Evolutionary conservation across 2,329 filamentous ascomycete genomes (phyloP), one percentile per base, ranked within the genome.

Genomic region (Myotisia sp.): DNA sequence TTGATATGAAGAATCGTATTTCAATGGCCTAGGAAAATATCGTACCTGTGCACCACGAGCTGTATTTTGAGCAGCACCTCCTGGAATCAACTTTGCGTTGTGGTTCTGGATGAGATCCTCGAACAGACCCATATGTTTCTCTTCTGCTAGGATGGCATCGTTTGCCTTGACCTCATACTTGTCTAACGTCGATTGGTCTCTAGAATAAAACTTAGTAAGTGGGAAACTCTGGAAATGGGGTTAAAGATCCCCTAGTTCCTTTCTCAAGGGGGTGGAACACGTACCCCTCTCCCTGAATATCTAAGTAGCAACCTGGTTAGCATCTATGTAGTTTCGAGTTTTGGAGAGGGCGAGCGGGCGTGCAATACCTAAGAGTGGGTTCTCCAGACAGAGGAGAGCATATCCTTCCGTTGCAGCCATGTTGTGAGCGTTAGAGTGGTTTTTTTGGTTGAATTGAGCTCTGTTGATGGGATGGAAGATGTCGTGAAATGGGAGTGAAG

Each of bases 11-110:
- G 10, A n/a, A 28, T 19, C 27, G 32, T n/a, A n/a, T n/a, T n/a
- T n/a, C n/a, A n/a, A n/a, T n/a, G n/a, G n/a, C n/a, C n/a, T n/a
- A n/a, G n/a, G n/a, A n/a, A 20, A 30, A 19, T 26, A 29, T 24
- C 48, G 37, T 63, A 71, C 69, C 60, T 90, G 83, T 44, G 87
- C 90, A 48, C 90, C 90, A 54, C 90, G 79, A 48, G 90, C 87
- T 35, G 85, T 92, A 73, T 98, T 98, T 67, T 98, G 90, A 19
- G 90, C 90, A 37, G 90, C 90, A 53, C 90, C 90, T 46, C 90
- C 90, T 36, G 90, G 85, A 55, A 95, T 90, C 57, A 95, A 70
- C 65, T 92, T 92, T 44, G 87, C 87, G 50, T 90, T 75, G 64
- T 77, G 83, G 71, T 90, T 87, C 63, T 81, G 79, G 50, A 94